Evolutionary conservation across 495 filamentous ascomycete species (phyloP).

Genomic region (Penicillium macrosclerotiorum): DNA sequence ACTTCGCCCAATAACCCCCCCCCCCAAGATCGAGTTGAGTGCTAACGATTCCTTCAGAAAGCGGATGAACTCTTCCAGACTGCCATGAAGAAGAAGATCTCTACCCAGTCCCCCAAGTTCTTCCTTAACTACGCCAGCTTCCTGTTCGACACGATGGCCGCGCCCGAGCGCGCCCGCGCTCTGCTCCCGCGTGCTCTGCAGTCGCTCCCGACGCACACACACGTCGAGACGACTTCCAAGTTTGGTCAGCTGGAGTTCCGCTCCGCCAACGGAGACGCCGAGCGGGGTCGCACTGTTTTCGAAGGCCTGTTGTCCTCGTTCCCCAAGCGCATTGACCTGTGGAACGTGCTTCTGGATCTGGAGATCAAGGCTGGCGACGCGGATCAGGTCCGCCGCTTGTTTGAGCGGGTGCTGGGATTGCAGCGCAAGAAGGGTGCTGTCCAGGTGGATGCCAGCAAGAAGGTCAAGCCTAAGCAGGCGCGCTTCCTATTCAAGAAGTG

Average conservation of each 20-base stretch:
- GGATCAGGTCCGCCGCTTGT: slow-evolving; percentile 69
- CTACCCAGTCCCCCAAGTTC: slow-evolving; percentile 63
- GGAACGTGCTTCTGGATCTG: slow-evolving; percentile 86
- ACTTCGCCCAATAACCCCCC: no score
- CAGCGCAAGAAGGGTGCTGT: slow-evolving; percentile 54
- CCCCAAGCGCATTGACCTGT: slow-evolving; percentile 85
- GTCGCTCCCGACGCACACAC: slow-evolving; percentile 67
- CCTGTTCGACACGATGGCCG: slow-evolving; percentile 67
- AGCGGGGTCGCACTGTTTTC: slow-evolving; percentile 92
- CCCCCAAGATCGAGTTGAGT: slow-evolving; percentile 1
- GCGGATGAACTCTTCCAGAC: slow-evolving; percentile 84
- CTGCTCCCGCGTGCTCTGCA: slow-evolving; percentile 86
- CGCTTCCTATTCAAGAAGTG: slow-evolving; percentile 82
- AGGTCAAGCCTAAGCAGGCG: slow-evolving; percentile 68
- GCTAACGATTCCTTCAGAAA: slow-evolving; percentile 58
- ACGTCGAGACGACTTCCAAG: slow-evolving; percentile 75
- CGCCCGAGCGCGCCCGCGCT: slow-evolving; percentile 71
- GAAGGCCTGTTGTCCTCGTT: slow-evolving; percentile 81
- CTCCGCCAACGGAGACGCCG: slow-evolving; percentile 76
- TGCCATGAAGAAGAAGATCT: slow-evolving; percentile 84
- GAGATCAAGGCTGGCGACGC: slow-evolving; percentile 67
- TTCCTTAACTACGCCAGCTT: slow-evolving; percentile 96
- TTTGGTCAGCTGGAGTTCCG: slow-evolving; percentile 91
- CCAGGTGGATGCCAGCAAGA: slow-evolving; percentile 35
- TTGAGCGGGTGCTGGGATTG: slow-evolving; percentile 67